These are phyloP conservation scores for Dillenia suffruticosa DNA, from an alignment of 164 flowering plant genomes.

Conservation along the genomic window DNA sequence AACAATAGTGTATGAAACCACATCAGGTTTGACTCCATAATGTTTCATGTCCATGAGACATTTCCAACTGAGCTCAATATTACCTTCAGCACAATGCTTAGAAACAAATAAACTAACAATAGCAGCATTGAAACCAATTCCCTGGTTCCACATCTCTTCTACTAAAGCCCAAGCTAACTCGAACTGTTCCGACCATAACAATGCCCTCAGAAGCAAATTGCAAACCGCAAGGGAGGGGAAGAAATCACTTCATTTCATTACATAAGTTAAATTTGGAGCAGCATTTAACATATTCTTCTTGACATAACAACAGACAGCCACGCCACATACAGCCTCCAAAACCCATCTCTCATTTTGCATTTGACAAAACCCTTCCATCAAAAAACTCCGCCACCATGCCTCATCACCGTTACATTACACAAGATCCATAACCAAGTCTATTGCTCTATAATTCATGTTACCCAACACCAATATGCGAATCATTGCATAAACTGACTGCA, in stretches of 20 bases:
- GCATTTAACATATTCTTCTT: conserved; percentile 24
- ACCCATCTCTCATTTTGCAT: conserved; percentile 18
- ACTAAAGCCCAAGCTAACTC: conserved; percentile 42
- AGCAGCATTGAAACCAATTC: conserved; percentile 21
- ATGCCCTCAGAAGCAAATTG: conserved; percentile 26
- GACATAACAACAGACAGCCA: conserved; percentile 36
- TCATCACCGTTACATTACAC: conserved; percentile 13
- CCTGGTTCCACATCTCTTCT: conserved; percentile 26
- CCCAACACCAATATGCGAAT: conserved; percentile 37
- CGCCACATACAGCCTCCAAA: conserved; percentile 29
- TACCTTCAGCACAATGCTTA: conserved; percentile 31
- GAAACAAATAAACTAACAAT: conserved; percentile 33
- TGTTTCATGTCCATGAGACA: conserved; percentile 34
- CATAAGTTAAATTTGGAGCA: conserved; percentile 25
- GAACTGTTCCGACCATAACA: conserved; percentile 20
- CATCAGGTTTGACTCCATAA: conserved; percentile 37
- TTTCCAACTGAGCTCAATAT: conserved; percentile 29
- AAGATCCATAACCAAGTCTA: conserved; percentile 26
- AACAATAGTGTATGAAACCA: conserved; percentile 37
- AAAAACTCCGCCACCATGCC: conserved; percentile 9
- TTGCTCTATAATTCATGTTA: conserved; percentile 38
- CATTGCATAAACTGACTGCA: conserved; percentile 35
- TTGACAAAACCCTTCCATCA: conserved; percentile 22
- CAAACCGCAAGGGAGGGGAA: conserved; percentile 34
- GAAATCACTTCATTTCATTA: conserved; percentile 23